These are phyloP conservation scores for Leptographium galeiforme DNA, from an alignment of 2,329 filamentous ascomycete genomes.

Conservation along the genomic window DNA sequence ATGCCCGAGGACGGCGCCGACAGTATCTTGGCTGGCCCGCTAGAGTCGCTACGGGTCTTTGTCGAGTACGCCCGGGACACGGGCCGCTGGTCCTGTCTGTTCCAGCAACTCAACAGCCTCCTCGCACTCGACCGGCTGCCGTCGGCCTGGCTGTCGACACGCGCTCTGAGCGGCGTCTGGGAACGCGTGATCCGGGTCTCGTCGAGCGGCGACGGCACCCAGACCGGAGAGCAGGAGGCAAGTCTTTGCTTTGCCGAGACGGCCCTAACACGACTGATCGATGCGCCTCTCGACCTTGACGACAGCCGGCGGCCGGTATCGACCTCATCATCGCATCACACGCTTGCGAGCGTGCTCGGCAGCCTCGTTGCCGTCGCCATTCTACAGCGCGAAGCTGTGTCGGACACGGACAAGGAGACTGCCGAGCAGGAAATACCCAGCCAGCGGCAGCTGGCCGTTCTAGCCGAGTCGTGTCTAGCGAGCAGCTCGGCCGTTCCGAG, in stretches of 20 bases:
- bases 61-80: conserved; percentile 19
- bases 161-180: conserved; percentile 28
- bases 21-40: conserved; percentile 14
- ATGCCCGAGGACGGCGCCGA: conserved; percentile 8
- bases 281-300: background rate
- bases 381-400: conserved; percentile 12
- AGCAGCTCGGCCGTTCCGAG: background rate
- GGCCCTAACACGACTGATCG: conserved; percentile 1
- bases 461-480: background rate
- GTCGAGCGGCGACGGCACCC: conserved; percentile 13
- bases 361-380: conserved; percentile 25
- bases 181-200: conserved; percentile 21
- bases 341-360: conserved; percentile 26
- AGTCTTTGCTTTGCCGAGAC: conserved; percentile 20
- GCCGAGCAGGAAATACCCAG: background rate
- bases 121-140: conserved; percentile 23
- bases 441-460: background rate
- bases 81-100: conserved; percentile 19
- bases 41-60: conserved; percentile 14
- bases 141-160: conserved; percentile 29
- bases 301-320: background rate
- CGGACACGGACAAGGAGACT: background rate
- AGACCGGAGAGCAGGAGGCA: conserved; percentile 6
- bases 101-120: conserved; percentile 23
- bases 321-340: conserved; percentile 18